These are phyloP conservation scores for Trametes villosa DNA, from an alignment of 768 basidiomycete species.

Conservation along the genomic window DNA sequence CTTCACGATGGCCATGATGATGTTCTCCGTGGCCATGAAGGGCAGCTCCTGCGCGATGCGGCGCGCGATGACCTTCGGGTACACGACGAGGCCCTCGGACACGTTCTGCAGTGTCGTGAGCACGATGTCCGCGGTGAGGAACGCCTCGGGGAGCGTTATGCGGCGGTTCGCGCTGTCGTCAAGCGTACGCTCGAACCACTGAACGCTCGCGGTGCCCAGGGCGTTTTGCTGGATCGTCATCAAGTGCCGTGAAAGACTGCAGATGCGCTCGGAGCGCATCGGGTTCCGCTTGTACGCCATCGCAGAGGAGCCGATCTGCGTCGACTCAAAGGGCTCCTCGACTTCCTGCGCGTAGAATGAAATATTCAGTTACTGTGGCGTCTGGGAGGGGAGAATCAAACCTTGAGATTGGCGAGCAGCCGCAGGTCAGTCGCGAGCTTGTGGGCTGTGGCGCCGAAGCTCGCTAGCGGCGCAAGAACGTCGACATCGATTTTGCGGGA, in stretches of 20 bases:
- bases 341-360: constrained; percentile 65
- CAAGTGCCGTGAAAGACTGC: constrained; percentile 93
- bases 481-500: constrained; percentile 97
- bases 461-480: constrained; percentile 87
- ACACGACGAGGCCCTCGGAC: constrained; percentile 98
- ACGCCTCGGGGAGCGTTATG: constrained; percentile 95
- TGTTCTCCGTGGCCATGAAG: constrained; percentile 99
- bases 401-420: constrained; percentile 92
- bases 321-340: constrained; percentile 98
- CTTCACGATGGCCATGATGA: constrained; percentile 99
- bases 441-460: constrained; percentile 92
- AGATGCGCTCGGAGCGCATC: constrained; percentile 97
- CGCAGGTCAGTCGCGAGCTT: constrained; percentile 97
- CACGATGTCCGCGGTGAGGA: constrained; percentile 95
- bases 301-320: constrained; percentile 95
- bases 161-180: constrained; percentile 98
- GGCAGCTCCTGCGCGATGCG: constrained; percentile 94
- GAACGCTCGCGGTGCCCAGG: constrained; percentile 90
- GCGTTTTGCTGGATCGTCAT: constrained; percentile 97
- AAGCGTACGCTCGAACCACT: constrained; percentile 98
- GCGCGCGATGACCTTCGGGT: constrained; percentile 92
- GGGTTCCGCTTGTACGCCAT: constrained; percentile 99
- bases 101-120: constrained; percentile 95
- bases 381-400: constrained; percentile 24
- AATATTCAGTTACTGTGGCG: background rate